Evolutionary conservation across 106 monocot genomes (phyloP), one percentile per base, ranked within the genome.

Genomic region (Acanthochlamys bracteata): DNA sequence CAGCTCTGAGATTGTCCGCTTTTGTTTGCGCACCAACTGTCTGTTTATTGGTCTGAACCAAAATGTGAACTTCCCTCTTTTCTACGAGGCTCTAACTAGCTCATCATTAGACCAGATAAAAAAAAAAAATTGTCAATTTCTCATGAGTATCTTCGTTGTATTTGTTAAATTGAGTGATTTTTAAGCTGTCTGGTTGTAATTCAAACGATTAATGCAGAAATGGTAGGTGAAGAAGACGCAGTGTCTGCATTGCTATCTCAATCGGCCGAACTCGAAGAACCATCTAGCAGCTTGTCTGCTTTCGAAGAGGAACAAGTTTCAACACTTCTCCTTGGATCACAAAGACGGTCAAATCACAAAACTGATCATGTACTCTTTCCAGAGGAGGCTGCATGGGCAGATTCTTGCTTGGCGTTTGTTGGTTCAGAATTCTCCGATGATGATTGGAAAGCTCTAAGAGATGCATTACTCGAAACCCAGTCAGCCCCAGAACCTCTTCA

Each of bases 391-490:
- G 73, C 73, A 0, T 84, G 72, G 73, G 80, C 25, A 3, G 73
- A 84, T 53, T 80, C 80, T 63, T 84, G 84, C 70, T 43, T 80
- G 16, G 66, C 24, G 42, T 6, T 3, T 3, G 23, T 66, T 13
- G 67, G 72, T 41, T 21, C 76, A 11, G 67, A 81, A 43, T 22
- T 61, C 20, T 65, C 76, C n/a, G 70, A 76, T 15, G 76, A 73
- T 55, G 40, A 53, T n/a, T 77, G 76, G 84, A 43, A 6, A 17
- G 46, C 58, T 10, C 46, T 84, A 47, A 75, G 55, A 59, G 60
- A 61, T 20, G 80, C 80, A 20, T 46, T 84, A 24, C 65, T 80
- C n/a, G 66, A 80, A 24, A 73, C 70, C 41, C 66, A 80, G 14
- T 39, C 40, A 21, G 25, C 57, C 21, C 65, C n/a, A n/a, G n/a